These are phyloP conservation scores for Candida silvicultrix DNA, from an alignment of 805 yeast species.

Conservation along the genomic window DNA sequence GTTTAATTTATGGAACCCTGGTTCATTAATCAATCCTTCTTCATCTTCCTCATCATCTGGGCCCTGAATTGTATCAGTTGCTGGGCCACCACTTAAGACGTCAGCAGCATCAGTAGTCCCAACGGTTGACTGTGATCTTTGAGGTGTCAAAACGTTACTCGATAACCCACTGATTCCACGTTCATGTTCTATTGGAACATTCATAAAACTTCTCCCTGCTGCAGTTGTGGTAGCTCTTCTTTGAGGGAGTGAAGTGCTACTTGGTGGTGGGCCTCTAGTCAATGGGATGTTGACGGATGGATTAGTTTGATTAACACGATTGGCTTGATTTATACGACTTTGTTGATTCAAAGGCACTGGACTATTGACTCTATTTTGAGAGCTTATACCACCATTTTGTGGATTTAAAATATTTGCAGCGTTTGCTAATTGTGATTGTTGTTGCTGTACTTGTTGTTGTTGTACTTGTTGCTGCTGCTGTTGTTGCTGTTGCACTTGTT, in stretches of 20 bases:
- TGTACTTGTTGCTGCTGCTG: background rate
- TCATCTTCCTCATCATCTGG: constrained; percentile 2
- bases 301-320: background rate
- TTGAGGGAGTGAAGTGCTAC: background rate
- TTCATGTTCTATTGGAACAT: background rate
- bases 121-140: background rate
- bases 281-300: background rate
- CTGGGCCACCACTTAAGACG: background rate
- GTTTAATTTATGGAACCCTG: constrained; percentile 14
- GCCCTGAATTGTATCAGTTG: background rate
- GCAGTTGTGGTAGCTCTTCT: background rate
- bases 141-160: background rate
- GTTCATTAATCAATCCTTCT: constrained; percentile 2
- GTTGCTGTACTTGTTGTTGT: background rate
- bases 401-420: background rate
- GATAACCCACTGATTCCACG: background rate
- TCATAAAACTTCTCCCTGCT: background rate
- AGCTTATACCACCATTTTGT: background rate
- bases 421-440: background rate
- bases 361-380: constrained; percentile 1
- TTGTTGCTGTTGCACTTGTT: background rate
- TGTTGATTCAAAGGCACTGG: constrained; percentile 1
- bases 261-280: background rate
- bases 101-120: background rate
- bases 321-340: background rate